Evolutionary conservation across 306 rosid genomes (phyloP).

Genomic region (Styphnolobium japonicum): DNA sequence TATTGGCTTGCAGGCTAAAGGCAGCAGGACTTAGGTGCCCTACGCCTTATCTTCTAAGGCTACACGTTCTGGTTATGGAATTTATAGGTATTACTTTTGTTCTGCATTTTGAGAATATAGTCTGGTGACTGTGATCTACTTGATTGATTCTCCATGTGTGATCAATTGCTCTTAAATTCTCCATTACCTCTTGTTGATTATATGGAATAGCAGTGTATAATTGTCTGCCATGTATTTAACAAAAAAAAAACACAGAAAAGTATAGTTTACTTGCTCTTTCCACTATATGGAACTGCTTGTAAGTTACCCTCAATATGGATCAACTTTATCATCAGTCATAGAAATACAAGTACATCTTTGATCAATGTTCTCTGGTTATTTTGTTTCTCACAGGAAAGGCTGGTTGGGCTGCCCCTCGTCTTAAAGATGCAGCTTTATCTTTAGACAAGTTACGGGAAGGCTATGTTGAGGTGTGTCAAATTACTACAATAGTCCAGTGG

Average conservation of each 20-base stretch:
- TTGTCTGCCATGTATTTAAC: not conserved
- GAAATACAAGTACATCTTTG: not conserved
- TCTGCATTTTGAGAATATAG: not conserved
- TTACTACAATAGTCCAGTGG: constrained; percentile 5
- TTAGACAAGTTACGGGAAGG: constrained; percentile 82
- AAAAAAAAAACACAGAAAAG: not conserved
- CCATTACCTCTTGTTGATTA: not conserved
- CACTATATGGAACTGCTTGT: not conserved
- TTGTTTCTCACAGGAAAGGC: constrained; percentile 57
- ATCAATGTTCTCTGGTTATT: constrained; percentile 17
- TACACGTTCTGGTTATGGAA: constrained; percentile 89
- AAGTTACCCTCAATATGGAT: not conserved
- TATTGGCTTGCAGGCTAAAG: constrained; percentile 63
- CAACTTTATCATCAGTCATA: not conserved
- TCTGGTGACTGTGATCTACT: not conserved
- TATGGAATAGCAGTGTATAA: constrained; percentile 1
- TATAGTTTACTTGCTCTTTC: not conserved
- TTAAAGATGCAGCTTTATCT: constrained; percentile 84
- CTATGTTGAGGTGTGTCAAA: constrained; percentile 70
- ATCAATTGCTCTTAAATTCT: not conserved
- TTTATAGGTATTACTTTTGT: constrained; percentile 62
- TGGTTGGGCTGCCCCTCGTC: constrained; percentile 97
- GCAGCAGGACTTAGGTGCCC: constrained; percentile 89
- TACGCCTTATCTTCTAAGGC: constrained; percentile 51
- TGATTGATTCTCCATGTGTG: not conserved